phyloP scores from a whole-genome alignment of 768 basidiomycete genomes.

The Hemileccinum impolitum region DNA sequence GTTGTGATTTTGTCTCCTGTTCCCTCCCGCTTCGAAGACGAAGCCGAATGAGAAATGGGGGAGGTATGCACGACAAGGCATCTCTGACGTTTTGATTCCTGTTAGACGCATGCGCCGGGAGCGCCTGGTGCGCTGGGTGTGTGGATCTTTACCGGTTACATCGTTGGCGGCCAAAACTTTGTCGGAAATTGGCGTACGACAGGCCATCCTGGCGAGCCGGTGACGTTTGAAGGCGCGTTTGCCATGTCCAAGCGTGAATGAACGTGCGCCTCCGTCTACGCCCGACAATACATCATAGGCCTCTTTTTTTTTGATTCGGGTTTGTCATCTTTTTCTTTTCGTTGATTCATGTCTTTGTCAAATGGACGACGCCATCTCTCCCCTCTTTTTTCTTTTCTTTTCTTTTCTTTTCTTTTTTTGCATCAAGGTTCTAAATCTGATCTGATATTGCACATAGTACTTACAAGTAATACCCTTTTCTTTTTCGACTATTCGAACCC shows the following conservation, averaged over 20 bases:
- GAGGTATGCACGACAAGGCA: not conserved
- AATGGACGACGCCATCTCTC: too few species aligned
- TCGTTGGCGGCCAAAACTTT: slow-evolving; percentile 61
- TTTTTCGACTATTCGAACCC: too few species aligned
- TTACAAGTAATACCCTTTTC: too few species aligned
- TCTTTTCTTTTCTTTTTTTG: too few species aligned
- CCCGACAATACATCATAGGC: too few species aligned
- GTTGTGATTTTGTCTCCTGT: not conserved
- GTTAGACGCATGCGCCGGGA: slow-evolving; percentile 4
- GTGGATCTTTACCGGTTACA: slow-evolving; percentile 66
- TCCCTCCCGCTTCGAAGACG: not conserved
- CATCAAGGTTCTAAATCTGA: too few species aligned
- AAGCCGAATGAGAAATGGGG: not conserved
- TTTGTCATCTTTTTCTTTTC: too few species aligned
- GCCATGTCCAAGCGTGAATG: slow-evolving; percentile 50
- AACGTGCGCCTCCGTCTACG: not conserved
- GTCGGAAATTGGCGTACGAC: slow-evolving; percentile 69
- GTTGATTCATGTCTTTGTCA: too few species aligned
- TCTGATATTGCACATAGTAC: too few species aligned
- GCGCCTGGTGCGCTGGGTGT: slow-evolving; percentile 13
- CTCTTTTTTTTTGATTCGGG: too few species aligned
- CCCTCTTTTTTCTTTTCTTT: too few species aligned
- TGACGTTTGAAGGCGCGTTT: slow-evolving; percentile 63
- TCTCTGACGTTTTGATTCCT: slow-evolving; percentile 5
- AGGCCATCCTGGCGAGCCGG: slow-evolving; percentile 30